phyloP scores from a whole-genome alignment of 345 rosid genomes.

The Citropsis articulata region DNA sequence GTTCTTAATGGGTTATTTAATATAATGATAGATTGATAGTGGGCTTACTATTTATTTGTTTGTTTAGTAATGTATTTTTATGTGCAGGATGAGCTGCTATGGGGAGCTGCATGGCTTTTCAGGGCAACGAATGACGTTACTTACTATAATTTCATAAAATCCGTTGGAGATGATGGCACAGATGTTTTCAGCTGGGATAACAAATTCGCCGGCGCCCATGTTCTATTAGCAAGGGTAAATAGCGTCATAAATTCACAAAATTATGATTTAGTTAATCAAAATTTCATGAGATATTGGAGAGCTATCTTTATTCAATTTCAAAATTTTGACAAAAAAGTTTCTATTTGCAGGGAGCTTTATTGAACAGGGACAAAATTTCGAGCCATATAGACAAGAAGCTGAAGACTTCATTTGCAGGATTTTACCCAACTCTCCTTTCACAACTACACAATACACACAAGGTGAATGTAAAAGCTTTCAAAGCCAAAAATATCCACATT shows the following conservation, averaged over 20 bases:
- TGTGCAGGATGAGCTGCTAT: slow-evolving; percentile 76
- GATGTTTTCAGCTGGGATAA: slow-evolving; percentile 96
- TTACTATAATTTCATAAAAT: slow-evolving; percentile 59
- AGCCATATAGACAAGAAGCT: slow-evolving; percentile 60
- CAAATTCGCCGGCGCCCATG: slow-evolving; percentile 83
- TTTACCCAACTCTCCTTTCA: slow-evolving; percentile 74
- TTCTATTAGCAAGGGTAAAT: slow-evolving; percentile 70
- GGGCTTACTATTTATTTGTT: not conserved
- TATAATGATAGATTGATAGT: no score
- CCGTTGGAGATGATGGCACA: slow-evolving; percentile 73
- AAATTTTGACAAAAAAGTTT: not conserved
- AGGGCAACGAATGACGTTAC: slow-evolving; percentile 65
- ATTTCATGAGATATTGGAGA: not conserved
- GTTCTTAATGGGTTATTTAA: no score
- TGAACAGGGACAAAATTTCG: slow-evolving; percentile 59
- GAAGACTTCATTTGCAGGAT: slow-evolving; percentile 84
- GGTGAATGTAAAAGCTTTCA: slow-evolving; percentile 32
- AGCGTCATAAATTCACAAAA: not conserved
- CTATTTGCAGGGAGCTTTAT: slow-evolving; percentile 49
- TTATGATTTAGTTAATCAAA: not conserved
- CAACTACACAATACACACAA: slow-evolving; percentile 80
- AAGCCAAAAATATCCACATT: no score
- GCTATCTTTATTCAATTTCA: no score
- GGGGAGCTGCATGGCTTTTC: slow-evolving; percentile 89
- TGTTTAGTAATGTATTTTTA: not conserved